Evolutionary conservation across 495 filamentous ascomycete species (phyloP), one percentile per base, ranked within the genome.

Genomic region (Xylaria cubensis): DNA sequence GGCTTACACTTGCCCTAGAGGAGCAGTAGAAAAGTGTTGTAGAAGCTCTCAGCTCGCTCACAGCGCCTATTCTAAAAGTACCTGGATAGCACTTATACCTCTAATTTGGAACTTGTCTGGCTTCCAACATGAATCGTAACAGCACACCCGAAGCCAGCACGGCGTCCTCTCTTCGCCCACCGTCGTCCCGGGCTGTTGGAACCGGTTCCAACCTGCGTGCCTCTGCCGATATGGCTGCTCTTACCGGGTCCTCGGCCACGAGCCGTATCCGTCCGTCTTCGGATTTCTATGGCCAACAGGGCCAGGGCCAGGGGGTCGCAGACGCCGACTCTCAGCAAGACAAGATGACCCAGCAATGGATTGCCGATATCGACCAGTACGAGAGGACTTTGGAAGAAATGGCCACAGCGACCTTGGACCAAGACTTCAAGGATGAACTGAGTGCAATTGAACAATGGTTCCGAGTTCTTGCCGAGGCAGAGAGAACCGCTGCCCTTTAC

Each of bases 381-480:
- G 96, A 99, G 87, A 97, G 88, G 56, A 99, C 96, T 4, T 82
- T 99, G 76, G 97, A 98, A 81, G 96, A 99, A 81, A 99, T 99
- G 96, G 97, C 96, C 24, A 94, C 95, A 41, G 96, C 97, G 59
- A 97, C 97, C 13, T 85, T 98, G 44, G 96, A 99, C 81, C 97
- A 99, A 82, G 97, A 99, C 75, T 99, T 99, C 85, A 99, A 98
- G 86, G 96, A 98, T 84, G 96, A 99, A 83, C 89, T 99, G 64
- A 96, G 93, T 81, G 96, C 96, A 71, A 99, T 99, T 78, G 96
- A 99, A 84, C 95, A 99, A 84, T 99, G 96, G 96, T 99, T 99
- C 82, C 92, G 94, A 58, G 96, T 99, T 36, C 86, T 99, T 67
- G 97, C 95, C 77, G 96, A 99, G 82, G 94, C 96, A 24, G 96